Conservation (phyloP, 2,329 filamentous ascomycete genomes). For the Delphinella strobiligena region DNA sequence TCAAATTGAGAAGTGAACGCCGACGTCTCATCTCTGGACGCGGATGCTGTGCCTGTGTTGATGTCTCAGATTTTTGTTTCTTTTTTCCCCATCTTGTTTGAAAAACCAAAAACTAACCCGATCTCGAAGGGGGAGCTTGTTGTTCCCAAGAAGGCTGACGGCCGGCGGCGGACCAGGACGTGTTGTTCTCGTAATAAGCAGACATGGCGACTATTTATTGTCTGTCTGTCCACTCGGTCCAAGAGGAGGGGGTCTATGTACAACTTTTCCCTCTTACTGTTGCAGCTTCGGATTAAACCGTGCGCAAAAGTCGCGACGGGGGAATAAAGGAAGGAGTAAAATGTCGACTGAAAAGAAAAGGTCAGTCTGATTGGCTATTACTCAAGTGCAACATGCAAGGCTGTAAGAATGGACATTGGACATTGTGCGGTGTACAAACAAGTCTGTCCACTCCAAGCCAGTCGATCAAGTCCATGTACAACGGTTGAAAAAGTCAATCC, state of each 20-base stretch:
- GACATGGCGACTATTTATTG: slow-evolving; percentile 5
- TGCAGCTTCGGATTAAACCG: background rate
- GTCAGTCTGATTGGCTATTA: background rate
- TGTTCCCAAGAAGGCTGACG: slow-evolving; percentile 63
- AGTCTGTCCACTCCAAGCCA: no score
- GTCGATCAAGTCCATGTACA: background rate
- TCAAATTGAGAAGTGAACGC: slow-evolving; percentile 84
- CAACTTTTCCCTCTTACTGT: background rate
- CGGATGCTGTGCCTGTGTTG: slow-evolving; percentile 58
- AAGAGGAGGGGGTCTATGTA: background rate
- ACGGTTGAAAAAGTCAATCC: background rate
- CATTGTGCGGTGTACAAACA: no score
- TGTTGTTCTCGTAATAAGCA: slow-evolving; percentile 8
- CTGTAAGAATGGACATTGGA: no score
- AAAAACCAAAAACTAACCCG: slow-evolving; percentile 39
- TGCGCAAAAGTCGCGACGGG: background rate
- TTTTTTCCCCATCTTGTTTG: background rate
- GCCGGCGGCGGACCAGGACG: slow-evolving; percentile 36
- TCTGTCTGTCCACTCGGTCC: no score
- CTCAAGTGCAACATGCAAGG: no score
- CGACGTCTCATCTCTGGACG: slow-evolving; percentile 55
- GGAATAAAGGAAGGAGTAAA: background rate
- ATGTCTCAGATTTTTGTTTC: slow-evolving; percentile 14
- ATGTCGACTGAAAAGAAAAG: background rate
- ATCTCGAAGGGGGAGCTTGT: slow-evolving; percentile 58